These are phyloP conservation scores for Zizania palustris DNA, from an alignment of 202 grass and related monocot species.

Conservation along the genomic window DNA sequence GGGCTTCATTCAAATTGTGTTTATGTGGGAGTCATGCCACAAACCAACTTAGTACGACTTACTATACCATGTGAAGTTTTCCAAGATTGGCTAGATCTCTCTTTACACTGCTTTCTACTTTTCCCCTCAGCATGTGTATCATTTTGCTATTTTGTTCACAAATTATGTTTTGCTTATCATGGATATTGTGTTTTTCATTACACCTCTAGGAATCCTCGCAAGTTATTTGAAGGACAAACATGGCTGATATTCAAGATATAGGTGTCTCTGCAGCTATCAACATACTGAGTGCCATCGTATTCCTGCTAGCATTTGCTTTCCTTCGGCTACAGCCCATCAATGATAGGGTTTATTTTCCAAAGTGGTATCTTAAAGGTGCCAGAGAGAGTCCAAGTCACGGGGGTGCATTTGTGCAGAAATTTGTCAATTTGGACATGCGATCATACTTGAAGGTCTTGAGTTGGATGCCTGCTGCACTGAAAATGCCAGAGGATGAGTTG, in stretches of 20 bases:
- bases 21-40: background rate
- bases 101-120: background rate
- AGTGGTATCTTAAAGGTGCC: constrained; percentile 93
- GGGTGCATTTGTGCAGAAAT: constrained; percentile 71
- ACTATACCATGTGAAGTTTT: constrained; percentile 22
- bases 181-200: constrained; percentile 35
- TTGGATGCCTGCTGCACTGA: constrained; percentile 91
- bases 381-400: constrained; percentile 79
- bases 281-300: constrained; percentile 66
- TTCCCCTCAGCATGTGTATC: background rate
- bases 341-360: constrained; percentile 93
- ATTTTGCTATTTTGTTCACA: background rate
- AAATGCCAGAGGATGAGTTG: constrained; percentile 98
- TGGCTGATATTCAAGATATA: constrained; percentile 81
- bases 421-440: constrained; percentile 90
- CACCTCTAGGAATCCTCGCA: constrained; percentile 12
- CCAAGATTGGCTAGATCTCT: constrained; percentile 5
- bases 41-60: constrained; percentile 21
- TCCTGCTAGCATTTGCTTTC: constrained; percentile 90
- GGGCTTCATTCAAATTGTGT: background rate
- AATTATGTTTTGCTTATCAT: constrained; percentile 22
- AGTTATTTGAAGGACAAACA: constrained; percentile 49
- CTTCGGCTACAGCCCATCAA: constrained; percentile 91
- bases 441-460: constrained; percentile 89
- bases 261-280: constrained; percentile 83